Base-by-base conservation (phyloP, 1,284 basidiomycete genomes). In the Trametes versicolor region DNA sequence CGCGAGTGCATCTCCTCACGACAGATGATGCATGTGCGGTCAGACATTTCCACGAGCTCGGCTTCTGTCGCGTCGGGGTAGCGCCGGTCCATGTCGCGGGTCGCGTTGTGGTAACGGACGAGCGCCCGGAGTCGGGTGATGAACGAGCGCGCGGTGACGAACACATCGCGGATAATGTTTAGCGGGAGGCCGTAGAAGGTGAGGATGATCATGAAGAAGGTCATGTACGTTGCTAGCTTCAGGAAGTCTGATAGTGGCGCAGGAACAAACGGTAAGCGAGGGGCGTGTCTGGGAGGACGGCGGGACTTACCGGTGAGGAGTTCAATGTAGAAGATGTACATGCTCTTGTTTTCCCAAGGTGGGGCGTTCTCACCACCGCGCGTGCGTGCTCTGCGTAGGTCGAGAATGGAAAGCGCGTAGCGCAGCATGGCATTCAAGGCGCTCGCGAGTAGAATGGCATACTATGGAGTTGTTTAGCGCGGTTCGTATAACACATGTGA, bases 321-420 rank as follows among this genome's bases (percentile, higher is more conserved):
- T 73, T 99, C 97, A 68, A 99, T 90, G 75, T 98, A 98, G 81
- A 98, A 98, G 17, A 95, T 83, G 82, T 91, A 97, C 89, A 98
- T 97, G 81, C 94, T 97, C 84, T 99, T 99, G 74, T 94, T 91
- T 78, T 99, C 97, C 98, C 97, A 99, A 53, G 91, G 88, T 63
- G 95, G 94, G 0, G 95, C 95, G 75, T 93, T 93, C 72, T 92
- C 94, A 36, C 94, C 90, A 25, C 95, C 95, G 63, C 92, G 82
- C 55, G 81, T 80, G 58, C 86, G 85, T 2, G 95, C 94, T 45
- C 94, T 85, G 29, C 92, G 85, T 47, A 95, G 80, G 74, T 99
- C 98, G 69, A 93, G 85, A 25, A 92, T 80, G 61, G 92, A 95
- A 65, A 99, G 86, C n/a, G 86, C 71, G 76, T 99, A 99, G 76